Evolutionary conservation across 2,329 filamentous ascomycete genomes (phyloP).

Genomic region (Sarocladium brachiariae): DNA sequence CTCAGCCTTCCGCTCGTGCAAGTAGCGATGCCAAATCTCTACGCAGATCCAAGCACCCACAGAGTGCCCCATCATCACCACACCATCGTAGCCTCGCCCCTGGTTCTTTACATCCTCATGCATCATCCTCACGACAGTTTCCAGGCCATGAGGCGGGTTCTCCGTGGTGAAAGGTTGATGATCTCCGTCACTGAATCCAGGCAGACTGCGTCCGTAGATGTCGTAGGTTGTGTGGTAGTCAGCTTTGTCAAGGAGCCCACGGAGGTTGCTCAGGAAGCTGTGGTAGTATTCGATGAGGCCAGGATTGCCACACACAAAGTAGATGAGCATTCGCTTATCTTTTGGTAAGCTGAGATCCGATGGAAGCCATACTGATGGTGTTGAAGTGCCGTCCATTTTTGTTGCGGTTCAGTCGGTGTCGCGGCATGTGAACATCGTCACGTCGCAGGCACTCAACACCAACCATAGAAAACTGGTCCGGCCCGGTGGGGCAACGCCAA

Average conservation of each 20-base stretch:
- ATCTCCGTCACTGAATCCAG: conserved; percentile 49
- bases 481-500: no score
- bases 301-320: conserved; percentile 71
- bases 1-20: conserved; percentile 24
- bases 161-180: conserved; percentile 25
- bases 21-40: conserved; percentile 56
- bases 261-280: conserved; percentile 55
- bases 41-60: conserved; percentile 67
- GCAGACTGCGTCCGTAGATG: conserved; percentile 50
- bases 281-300: conserved; percentile 69
- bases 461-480: no score
- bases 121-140: conserved; percentile 43
- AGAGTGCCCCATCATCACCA: conserved; percentile 67
- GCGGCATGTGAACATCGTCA: no score
- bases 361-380: not conserved
- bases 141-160: conserved; percentile 42
- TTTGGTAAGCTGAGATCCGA: not conserved
- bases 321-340: conserved; percentile 45
- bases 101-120: conserved; percentile 31
- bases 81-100: conserved; percentile 39
- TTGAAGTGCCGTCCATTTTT: not conserved
- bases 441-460: no score
- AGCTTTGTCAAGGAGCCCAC: conserved; percentile 40
- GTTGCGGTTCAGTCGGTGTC: not conserved
- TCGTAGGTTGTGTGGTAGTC: conserved; percentile 37